A percentile compares a stretch with the other conserved stretches of the same genome.
Evolutionary conservation across 371 early-diverging fungal genomes (phyloP).

Genomic region (Mucor sp.): DNA sequence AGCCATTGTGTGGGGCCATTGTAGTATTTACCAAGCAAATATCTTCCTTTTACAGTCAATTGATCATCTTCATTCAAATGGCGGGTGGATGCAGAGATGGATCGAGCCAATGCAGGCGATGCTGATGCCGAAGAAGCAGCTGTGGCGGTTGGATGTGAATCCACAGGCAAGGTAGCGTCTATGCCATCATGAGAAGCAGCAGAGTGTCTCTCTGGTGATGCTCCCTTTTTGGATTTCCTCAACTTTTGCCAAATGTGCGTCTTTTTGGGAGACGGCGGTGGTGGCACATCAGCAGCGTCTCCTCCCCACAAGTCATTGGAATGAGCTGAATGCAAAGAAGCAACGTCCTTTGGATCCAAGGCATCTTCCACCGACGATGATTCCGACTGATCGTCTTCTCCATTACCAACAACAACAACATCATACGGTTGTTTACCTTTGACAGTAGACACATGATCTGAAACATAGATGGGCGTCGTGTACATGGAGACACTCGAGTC

Average conservation of each 20-base stretch:
- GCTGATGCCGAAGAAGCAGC: background rate
- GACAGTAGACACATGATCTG: background rate
- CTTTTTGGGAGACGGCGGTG: background rate
- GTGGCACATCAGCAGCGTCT: background rate
- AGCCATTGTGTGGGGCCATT: slow-evolving; percentile 31
- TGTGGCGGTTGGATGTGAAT: background rate
- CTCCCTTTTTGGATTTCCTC: slow-evolving; percentile 14
- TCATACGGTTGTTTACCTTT: background rate
- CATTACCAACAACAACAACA: background rate
- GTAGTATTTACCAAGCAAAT: slow-evolving; percentile 36
- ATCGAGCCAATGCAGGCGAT: background rate
- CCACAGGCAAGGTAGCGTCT: background rate
- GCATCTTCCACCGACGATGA: background rate
- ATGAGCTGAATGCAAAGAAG: slow-evolving; percentile 21
- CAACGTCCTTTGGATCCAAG: slow-evolving; percentile 8
- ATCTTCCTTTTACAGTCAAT: slow-evolving; percentile 21
- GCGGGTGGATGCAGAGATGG: slow-evolving; percentile 6
- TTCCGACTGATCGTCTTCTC: background rate
- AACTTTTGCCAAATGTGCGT: slow-evolving; percentile 20
- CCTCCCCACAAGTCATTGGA: slow-evolving; percentile 19
- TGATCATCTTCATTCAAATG: slow-evolving; percentile 15
- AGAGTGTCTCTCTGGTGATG: background rate
- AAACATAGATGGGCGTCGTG: background rate
- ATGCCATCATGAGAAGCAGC: background rate
- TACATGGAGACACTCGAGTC: slow-evolving; percentile 4